Conservation (phyloP, 2,329 filamentous ascomycete species). For the Aureobasidium lini region DNA sequence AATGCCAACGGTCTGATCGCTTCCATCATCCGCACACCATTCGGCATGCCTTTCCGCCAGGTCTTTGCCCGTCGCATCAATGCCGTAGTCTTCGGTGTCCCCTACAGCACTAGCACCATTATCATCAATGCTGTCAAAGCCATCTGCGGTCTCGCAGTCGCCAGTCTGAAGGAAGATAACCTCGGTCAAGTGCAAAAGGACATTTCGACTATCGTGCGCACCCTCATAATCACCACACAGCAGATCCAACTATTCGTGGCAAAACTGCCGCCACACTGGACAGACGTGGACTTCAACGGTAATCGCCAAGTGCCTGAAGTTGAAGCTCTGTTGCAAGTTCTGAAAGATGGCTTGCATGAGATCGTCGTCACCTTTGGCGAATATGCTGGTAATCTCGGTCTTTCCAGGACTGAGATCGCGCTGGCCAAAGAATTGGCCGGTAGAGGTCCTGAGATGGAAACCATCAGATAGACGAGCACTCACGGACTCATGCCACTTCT, state of each 20-base stretch:
- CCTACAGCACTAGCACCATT: slow-evolving; percentile 60
- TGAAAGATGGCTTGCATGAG: slow-evolving; percentile 58
- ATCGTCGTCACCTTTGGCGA: slow-evolving; percentile 66
- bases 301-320: slow-evolving; percentile 51
- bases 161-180: slow-evolving; percentile 70
- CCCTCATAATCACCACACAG: slow-evolving; percentile 60
- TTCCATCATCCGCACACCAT: slow-evolving; percentile 40
- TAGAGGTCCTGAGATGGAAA: slow-evolving; percentile 19
- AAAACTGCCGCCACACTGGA: slow-evolving; percentile 63
- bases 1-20: slow-evolving; percentile 37
- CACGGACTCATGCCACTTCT: no score
- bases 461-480: background rate
- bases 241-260: slow-evolving; percentile 62
- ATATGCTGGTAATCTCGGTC: slow-evolving; percentile 62
- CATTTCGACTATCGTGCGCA: slow-evolving; percentile 65
- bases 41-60: slow-evolving; percentile 64
- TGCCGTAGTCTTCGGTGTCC: slow-evolving; percentile 63
- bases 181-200: slow-evolving; percentile 83
- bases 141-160: slow-evolving; percentile 56
- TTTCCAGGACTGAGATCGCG: slow-evolving; percentile 64
- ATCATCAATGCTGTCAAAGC: slow-evolving; percentile 65
- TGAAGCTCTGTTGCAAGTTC: slow-evolving; percentile 57
- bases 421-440: slow-evolving; percentile 57
- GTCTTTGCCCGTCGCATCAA: slow-evolving; percentile 59
- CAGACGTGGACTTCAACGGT: slow-evolving; percentile 56